phyloP scores from a whole-genome alignment of 2,329 filamentous ascomycete species.

The Lachnellula arida region DNA sequence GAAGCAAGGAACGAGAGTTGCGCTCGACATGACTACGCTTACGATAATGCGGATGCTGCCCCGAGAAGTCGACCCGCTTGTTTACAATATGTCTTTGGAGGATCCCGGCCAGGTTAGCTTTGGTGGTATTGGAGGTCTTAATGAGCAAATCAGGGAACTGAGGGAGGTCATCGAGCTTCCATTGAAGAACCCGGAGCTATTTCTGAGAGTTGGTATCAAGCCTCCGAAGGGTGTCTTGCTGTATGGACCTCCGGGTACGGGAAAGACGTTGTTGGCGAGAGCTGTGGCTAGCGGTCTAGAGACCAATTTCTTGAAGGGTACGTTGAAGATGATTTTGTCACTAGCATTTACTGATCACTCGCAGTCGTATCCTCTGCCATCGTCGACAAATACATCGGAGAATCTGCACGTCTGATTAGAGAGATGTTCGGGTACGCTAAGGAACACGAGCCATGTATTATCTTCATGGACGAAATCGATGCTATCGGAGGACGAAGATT shows the following conservation, averaged over 20 bases:
- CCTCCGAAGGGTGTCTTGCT: slow-evolving; percentile 95
- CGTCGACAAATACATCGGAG: slow-evolving; percentile 99
- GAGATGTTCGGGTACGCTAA: slow-evolving; percentile 99
- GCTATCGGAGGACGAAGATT: slow-evolving; percentile 96
- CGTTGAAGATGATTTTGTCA: slow-evolving; percentile 20
- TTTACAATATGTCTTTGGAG: slow-evolving; percentile 99
- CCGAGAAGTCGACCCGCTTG: slow-evolving; percentile 93
- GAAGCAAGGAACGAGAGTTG: slow-evolving; percentile 96
- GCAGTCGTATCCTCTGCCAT: slow-evolving; percentile 96
- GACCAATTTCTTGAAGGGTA: slow-evolving; percentile 97
- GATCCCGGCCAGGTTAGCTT: slow-evolving; percentile 98
- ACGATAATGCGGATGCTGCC: slow-evolving; percentile 99
- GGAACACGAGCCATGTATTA: slow-evolving; percentile 98
- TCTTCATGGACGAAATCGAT: slow-evolving; percentile 99
- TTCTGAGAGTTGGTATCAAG: slow-evolving; percentile 95
- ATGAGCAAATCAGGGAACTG: slow-evolving; percentile 96
- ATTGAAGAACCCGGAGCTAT: slow-evolving; percentile 97
- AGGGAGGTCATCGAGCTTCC: slow-evolving; percentile 97
- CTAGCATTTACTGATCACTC: slow-evolving; percentile 14
- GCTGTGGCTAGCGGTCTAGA: slow-evolving; percentile 95
- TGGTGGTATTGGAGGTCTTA: slow-evolving; percentile 92
- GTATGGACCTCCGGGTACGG: slow-evolving; percentile 93
- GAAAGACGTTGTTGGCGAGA: slow-evolving; percentile 90
- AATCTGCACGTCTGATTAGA: slow-evolving; percentile 92
- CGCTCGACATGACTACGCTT: slow-evolving; percentile 97